Percentiles rank a stretch among this genome's conserved stretches.
These are phyloP conservation scores for Gautieria morchelliformis DNA, from an alignment of 768 basidiomycete genomes.

Conservation along the genomic window DNA sequence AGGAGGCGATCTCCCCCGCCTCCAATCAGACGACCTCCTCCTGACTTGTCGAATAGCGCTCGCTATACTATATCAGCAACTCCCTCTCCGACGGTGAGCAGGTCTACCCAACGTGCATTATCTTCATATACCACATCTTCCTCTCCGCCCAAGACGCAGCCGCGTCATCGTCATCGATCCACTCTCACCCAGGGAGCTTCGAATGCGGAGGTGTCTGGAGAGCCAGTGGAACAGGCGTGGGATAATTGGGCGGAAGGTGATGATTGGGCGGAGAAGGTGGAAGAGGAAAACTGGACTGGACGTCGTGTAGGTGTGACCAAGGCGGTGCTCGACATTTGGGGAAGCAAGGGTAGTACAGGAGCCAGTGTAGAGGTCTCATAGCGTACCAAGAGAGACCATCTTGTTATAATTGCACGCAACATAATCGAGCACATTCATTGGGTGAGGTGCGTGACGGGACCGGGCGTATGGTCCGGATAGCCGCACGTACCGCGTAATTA, in stretches of 20 bases:
- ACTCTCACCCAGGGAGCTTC: constrained; percentile 8
- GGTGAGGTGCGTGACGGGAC: too few relatives aligned
- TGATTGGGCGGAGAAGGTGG: constrained; percentile 42
- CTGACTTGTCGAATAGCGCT: not conserved
- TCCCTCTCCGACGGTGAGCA: not conserved
- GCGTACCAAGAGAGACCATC: not conserved
- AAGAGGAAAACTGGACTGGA: constrained; percentile 40
- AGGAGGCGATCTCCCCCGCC: constrained; percentile 26
- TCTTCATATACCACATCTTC: not conserved
- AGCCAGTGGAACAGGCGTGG: constrained; percentile 25
- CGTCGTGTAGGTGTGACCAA: constrained; percentile 30
- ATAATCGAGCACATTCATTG: too few relatives aligned
- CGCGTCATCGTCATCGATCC: constrained; percentile 7
- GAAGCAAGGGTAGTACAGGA: not conserved
- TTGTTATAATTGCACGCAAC: too few relatives aligned
- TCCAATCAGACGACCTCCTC: constrained; percentile 19
- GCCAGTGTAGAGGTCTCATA: not conserved
- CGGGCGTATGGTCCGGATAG: too few relatives aligned
- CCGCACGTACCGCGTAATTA: too few relatives aligned
- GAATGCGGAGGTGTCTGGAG: constrained; percentile 4
- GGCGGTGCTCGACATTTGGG: constrained; percentile 18
- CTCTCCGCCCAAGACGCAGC: not conserved
- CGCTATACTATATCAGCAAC: constrained; percentile 4
- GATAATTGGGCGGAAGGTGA: constrained; percentile 42
- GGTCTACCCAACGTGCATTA: not conserved